Percentiles rank a stretch among this genome's conserved stretches.
Evolutionary conservation across 1,139 yeast genomes (phyloP).

Genomic region (Yamadazyma triangularis): DNA sequence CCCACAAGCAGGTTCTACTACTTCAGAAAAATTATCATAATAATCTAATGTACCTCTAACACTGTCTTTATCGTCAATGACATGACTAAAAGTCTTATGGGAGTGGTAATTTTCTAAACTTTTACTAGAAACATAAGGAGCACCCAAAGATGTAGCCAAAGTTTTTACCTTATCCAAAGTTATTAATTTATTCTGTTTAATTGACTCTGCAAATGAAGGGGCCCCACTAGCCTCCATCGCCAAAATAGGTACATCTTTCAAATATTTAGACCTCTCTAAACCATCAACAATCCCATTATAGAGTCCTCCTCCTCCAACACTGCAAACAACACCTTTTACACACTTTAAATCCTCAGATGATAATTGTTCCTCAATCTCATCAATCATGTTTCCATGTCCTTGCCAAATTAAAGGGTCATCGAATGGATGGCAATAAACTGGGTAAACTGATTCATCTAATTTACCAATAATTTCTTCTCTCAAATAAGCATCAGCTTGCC

Average conservation of each 20-base stretch:
- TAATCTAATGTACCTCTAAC: constrained; percentile 46
- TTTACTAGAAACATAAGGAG: constrained; percentile 48
- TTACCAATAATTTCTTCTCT: constrained; percentile 29
- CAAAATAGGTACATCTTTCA: constrained; percentile 38
- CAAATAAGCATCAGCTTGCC: constrained; percentile 60
- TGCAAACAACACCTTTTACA: constrained; percentile 58
- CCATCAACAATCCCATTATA: constrained; percentile 62
- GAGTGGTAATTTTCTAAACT: constrained; percentile 40
- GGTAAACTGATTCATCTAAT: constrained; percentile 20
- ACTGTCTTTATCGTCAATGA: constrained; percentile 53
- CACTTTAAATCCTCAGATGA: constrained; percentile 15
- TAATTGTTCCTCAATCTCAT: constrained; percentile 50
- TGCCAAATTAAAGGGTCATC: constrained; percentile 63
- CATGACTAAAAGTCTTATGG: constrained; percentile 14
- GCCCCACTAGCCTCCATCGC: constrained; percentile 61
- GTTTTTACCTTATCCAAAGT: constrained; percentile 44
- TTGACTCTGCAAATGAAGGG: constrained; percentile 50
- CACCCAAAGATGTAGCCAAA: constrained; percentile 59
- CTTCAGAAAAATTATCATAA: constrained; percentile 43
- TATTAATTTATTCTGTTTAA: constrained; percentile 42
- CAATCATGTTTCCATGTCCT: constrained; percentile 59
- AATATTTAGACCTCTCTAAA: constrained; percentile 25
- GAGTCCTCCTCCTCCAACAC: constrained; percentile 77
- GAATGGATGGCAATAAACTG: constrained; percentile 69
- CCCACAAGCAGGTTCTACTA: constrained; percentile 76